phyloP scores from a whole-genome alignment of 192 early-diverging fungal genomes.

The Rhizophagus clarus region DNA sequence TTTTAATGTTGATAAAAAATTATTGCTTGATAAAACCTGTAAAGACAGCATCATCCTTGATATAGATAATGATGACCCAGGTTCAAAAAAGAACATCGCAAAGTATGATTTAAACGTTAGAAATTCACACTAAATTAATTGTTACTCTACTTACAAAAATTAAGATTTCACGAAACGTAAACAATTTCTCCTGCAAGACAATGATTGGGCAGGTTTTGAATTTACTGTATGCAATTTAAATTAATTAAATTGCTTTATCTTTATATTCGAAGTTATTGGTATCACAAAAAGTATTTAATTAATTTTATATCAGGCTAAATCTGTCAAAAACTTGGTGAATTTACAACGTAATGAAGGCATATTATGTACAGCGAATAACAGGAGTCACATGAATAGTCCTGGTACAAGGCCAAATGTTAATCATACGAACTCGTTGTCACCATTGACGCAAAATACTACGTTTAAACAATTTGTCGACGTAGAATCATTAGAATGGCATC shows the following conservation, averaged over 20 bases:
- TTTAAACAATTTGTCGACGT: not conserved
- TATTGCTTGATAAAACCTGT: not conserved
- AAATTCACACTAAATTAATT: not conserved
- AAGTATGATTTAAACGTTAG: not conserved
- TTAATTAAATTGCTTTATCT: not conserved
- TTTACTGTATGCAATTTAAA: not conserved
- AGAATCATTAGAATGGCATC: not conserved
- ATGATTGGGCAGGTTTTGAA: slow-evolving; percentile 11
- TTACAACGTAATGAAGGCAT: too few species aligned
- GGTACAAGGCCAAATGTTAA: too few species aligned
- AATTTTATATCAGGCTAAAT: too few species aligned
- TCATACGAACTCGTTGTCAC: not conserved
- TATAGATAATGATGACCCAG: not conserved
- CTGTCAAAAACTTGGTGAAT: too few species aligned
- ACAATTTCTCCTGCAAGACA: slow-evolving; percentile 12
- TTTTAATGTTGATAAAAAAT: not conserved
- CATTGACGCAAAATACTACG: not conserved
- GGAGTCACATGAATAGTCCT: too few species aligned
- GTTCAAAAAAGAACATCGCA: not conserved
- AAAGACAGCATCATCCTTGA: not conserved
- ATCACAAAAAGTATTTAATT: not conserved
- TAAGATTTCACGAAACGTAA: slow-evolving; percentile 19
- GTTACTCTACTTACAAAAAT: not conserved
- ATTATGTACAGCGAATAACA: too few species aligned
- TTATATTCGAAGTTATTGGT: not conserved